Conservation (phyloP, 306 rosid genomes). For the Quercus dentata region DNA sequence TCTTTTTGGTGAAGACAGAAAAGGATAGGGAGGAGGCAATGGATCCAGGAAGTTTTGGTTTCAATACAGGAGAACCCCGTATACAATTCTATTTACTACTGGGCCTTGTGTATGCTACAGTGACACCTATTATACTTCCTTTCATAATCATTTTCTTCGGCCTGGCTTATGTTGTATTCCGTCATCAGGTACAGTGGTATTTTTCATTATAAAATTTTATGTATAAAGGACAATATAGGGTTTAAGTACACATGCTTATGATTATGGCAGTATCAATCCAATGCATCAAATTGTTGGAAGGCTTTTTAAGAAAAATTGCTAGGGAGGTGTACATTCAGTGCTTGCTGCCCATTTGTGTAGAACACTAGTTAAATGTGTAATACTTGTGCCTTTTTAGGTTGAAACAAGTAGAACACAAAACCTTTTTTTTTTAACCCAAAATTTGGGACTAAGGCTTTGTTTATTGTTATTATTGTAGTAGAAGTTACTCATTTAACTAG, state of each 20-base stretch:
- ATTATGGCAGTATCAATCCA: not conserved
- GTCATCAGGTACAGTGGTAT: slow-evolving; percentile 72
- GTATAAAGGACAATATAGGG: not conserved
- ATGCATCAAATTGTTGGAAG: not conserved
- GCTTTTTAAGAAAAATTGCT: not conserved
- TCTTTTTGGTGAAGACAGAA: slow-evolving; percentile 93
- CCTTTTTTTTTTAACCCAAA: too few relatives aligned
- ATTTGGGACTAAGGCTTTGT: too few relatives aligned
- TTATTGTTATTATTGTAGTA: not conserved
- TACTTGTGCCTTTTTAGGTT: not conserved
- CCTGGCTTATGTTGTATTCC: slow-evolving; percentile 83
- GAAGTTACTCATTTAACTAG: not conserved
- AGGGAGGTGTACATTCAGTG: not conserved
- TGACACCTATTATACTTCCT: slow-evolving; percentile 82
- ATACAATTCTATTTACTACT: slow-evolving; percentile 83
- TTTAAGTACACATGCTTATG: not conserved
- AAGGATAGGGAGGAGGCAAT: slow-evolving; percentile 97
- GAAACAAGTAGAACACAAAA: too few relatives aligned
- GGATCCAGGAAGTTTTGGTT: slow-evolving; percentile 96
- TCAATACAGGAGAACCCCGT: slow-evolving; percentile 95
- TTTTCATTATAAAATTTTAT: not conserved
- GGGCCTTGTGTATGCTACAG: slow-evolving; percentile 83
- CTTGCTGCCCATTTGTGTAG: not conserved
- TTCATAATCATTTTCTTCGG: slow-evolving; percentile 89
- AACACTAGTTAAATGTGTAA: not conserved